Conservation (phyloP, 2,329 filamentous ascomycete genomes). For the Pseudogymnoascus sp. region DNA sequence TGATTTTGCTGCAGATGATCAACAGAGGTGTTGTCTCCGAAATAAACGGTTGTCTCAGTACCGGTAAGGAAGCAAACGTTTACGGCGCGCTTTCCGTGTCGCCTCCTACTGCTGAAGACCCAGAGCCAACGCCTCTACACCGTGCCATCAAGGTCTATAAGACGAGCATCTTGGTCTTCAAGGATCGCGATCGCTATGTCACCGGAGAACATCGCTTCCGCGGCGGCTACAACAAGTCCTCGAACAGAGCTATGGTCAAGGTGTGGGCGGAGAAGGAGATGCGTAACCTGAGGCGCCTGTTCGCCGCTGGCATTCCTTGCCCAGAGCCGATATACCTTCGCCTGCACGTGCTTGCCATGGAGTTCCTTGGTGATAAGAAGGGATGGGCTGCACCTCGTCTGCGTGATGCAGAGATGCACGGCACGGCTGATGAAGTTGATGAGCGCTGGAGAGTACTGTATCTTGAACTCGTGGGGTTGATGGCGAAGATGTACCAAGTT, state of each 20-base stretch:
- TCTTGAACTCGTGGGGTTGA: conserved; percentile 73
- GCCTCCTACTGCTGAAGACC: conserved; percentile 43
- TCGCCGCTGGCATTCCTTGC: conserved; percentile 78
- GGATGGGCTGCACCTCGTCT: conserved; percentile 84
- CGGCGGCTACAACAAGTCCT: conserved; percentile 85
- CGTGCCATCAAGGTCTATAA: conserved; percentile 98
- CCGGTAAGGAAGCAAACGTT: conserved; percentile 96
- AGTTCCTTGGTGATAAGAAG: conserved; percentile 78
- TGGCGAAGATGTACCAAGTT: conserved; percentile 87
- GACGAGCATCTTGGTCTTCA: conserved; percentile 94
- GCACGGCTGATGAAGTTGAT: conserved; percentile 51
- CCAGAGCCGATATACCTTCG: conserved; percentile 85
- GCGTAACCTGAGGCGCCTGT: conserved; percentile 79
- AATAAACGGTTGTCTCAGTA: conserved; percentile 90
- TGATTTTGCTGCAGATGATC: conserved; percentile 94
- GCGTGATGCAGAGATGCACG: conserved; percentile 71
- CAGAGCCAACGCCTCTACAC: conserved; percentile 50
- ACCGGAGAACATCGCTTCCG: conserved; percentile 90
- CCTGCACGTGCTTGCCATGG: conserved; percentile 93
- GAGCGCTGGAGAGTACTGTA: conserved; percentile 73
- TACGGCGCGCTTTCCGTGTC: conserved; percentile 73
- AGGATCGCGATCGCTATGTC: conserved; percentile 94
- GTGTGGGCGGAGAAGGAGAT: conserved; percentile 99
- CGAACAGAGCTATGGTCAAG: conserved; percentile 95
- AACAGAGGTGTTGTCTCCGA: conserved; percentile 84